Base-by-base conservation (phyloP, 2,329 filamentous ascomycete species). In the Bipolaris sorokiniana region DNA sequence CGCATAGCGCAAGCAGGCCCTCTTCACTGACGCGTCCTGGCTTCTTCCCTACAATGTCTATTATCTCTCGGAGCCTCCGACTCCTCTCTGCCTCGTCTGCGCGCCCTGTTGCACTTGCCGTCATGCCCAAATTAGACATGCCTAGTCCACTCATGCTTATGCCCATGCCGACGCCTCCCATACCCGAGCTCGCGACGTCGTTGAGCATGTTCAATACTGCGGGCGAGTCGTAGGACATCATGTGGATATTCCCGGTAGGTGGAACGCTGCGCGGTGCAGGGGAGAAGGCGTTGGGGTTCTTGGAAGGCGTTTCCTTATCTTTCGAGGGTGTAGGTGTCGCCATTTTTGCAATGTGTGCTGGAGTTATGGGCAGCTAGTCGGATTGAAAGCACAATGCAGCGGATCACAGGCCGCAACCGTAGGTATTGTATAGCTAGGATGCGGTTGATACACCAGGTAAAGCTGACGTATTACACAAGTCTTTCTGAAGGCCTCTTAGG, bases 11-110 rank as follows among this genome's bases (percentile, higher is more conserved):
- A 72, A 90, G 87, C n/a, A 95, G 80, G 2, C 89, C 89, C 28
- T 89, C 86, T 68, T 91, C 88, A 64, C 89, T 91, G 36, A 94
- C 86, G 38, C 87, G 79, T 3, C 89, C 89, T 61, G 87, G 90
- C 69, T 84, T 88, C 59, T 82, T 84, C 15, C 84, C 88, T 56
- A 93, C 87, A 64, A 79, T 87, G 41, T 86, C 85, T 62, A 91
- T 86, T 11, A 84, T 90, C 53, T 79, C 80, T 42, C 86, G 87
- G 33, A 83, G 86, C 50, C 79, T 79, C 47, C 78, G 75, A 62
- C 77, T 76, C 62, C 81, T 72, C 64, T 85, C 83, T 44, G 84
- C 82, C 55, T 85, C 83, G 61, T 84, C 82, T 49, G 79, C 77
- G 44, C 78, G 72, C 4, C 75, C 74, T 66, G 76, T 70, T 33